phyloP scores from a whole-genome alignment of 2,329 filamentous ascomycete genomes.

The Thermoascus crustaceus region DNA sequence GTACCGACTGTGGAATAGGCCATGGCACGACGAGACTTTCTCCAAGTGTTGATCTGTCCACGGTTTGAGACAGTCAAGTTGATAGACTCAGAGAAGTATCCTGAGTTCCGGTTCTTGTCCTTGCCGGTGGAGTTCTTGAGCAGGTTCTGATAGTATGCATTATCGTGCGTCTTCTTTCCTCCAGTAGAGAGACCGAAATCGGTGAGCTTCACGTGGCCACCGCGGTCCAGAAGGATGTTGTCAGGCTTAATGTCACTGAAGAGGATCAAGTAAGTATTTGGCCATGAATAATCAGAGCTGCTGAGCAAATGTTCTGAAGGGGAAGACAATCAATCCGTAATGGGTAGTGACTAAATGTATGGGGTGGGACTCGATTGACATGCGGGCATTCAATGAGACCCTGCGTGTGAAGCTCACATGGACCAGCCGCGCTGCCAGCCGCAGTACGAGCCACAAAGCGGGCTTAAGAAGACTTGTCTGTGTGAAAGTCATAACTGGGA shows the following conservation, averaged over 20 bases:
- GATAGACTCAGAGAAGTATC: conserved; percentile 87
- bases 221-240: conserved; percentile 91
- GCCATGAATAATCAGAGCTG: neutral
- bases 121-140: conserved; percentile 67
- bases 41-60: conserved; percentile 97
- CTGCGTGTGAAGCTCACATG: too few relatives aligned
- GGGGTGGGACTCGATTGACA: too few relatives aligned
- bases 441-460: too few relatives aligned
- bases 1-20: conserved; percentile 98
- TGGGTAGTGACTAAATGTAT: too few relatives aligned
- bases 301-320: too few relatives aligned
- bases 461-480: too few relatives aligned
- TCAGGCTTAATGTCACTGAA: conserved; percentile 95
- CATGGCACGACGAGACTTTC: conserved; percentile 88
- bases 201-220: conserved; percentile 94
- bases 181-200: conserved; percentile 97
- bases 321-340: too few relatives aligned
- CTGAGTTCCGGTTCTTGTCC: conserved; percentile 77
- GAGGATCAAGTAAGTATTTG: neutral
- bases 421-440: too few relatives aligned
- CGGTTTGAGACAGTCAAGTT: conserved; percentile 97
- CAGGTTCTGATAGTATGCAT: conserved; percentile 96
- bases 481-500: too few relatives aligned
- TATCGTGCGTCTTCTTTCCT: conserved; percentile 96
- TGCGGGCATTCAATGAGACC: too few relatives aligned